A percentile compares a stretch with the other conserved stretches of the same genome.
Evolutionary conservation across 1,139 yeast genomes (phyloP).

Genomic region (Lodderomyces elongisporus): DNA sequence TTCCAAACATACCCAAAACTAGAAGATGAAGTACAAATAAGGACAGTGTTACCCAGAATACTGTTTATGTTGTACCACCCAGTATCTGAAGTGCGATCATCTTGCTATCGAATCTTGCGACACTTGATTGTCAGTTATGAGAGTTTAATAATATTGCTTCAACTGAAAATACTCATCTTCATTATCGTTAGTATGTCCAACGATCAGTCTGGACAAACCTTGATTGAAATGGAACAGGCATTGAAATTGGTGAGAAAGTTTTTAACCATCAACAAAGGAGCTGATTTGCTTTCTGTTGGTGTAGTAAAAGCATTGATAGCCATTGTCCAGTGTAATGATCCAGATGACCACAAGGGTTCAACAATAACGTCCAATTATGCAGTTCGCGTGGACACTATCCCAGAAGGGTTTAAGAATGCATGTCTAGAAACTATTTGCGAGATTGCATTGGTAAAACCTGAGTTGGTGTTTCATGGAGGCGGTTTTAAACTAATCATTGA

Average conservation of each 20-base stretch:
- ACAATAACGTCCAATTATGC: slow-evolving; percentile 1
- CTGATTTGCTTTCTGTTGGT: slow-evolving; percentile 55
- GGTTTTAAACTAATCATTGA: slow-evolving; percentile 60
- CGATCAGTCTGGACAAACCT: slow-evolving; percentile 28
- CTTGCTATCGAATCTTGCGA: slow-evolving; percentile 72
- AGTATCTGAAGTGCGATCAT: slow-evolving; percentile 61
- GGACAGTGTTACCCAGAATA: slow-evolving; percentile 56
- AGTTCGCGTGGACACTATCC: slow-evolving; percentile 7
- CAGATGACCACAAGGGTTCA: slow-evolving; percentile 1
- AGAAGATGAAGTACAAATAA: slow-evolving; percentile 59
- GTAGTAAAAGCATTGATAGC: slow-evolving; percentile 69
- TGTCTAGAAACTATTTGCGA: slow-evolving; percentile 73
- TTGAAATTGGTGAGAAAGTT: slow-evolving; percentile 64
- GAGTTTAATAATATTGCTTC: slow-evolving; percentile 43
- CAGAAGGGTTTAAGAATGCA: slow-evolving; percentile 48
- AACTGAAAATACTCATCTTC: slow-evolving; percentile 55
- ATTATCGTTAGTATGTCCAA: slow-evolving; percentile 63
- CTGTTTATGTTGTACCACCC: slow-evolving; percentile 56
- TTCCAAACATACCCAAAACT: slow-evolving; percentile 58
- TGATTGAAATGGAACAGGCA: slow-evolving; percentile 75
- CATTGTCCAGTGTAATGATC: slow-evolving; percentile 33
- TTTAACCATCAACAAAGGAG: slow-evolving; percentile 53
- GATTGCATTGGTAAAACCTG: slow-evolving; percentile 57
- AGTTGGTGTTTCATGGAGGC: slow-evolving; percentile 55
- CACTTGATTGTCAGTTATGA: slow-evolving; percentile 53